Evolutionary conservation across 768 basidiomycete genomes (phyloP).

Genomic region (Postia placenta): DNA sequence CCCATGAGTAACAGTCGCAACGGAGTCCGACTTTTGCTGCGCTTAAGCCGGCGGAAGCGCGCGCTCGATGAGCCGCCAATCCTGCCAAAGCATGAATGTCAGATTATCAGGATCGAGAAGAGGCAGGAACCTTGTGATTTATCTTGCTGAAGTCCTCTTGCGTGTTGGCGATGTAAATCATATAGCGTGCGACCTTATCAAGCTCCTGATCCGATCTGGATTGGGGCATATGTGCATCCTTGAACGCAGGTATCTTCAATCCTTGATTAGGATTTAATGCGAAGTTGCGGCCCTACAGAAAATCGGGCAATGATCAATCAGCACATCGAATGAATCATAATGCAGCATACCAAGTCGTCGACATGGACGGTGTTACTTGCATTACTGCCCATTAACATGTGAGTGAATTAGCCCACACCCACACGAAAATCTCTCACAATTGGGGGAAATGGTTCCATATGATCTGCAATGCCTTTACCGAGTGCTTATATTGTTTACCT

Average conservation of each 20-base stretch:
- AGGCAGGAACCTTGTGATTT: conserved; percentile 59
- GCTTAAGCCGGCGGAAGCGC: too few species aligned
- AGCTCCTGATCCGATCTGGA: conserved; percentile 66
- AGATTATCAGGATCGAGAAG: too few species aligned
- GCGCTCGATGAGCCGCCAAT: too few species aligned
- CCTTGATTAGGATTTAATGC: conserved; percentile 83
- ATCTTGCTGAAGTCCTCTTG: conserved; percentile 55
- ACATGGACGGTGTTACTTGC: conserved; percentile 79
- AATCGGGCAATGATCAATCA: conserved; percentile 6
- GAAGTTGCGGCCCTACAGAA: conserved; percentile 67
- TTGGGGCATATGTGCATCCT: conserved; percentile 63
- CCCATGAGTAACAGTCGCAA: too few species aligned
- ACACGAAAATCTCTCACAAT: conserved; percentile 40
- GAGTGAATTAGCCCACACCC: conserved; percentile 14
- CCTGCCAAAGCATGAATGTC: too few species aligned
- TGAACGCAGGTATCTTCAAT: conserved; percentile 79
- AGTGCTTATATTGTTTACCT: conserved; percentile 71
- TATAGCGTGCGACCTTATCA: conserved; percentile 54
- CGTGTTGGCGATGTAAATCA: conserved; percentile 54
- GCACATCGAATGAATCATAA: conserved; percentile 1
- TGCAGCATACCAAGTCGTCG: conserved; percentile 60
- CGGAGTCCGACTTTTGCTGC: too few species aligned
- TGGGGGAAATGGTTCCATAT: conserved; percentile 87
- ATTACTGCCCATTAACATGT: conserved; percentile 31
- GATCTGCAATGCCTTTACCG: conserved; percentile 76